Percentiles rank a stretch among this genome's conserved stretches.
Conservation (phyloP, 2,329 filamentous ascomycete genomes). For the Alternaria arborescens region DNA sequence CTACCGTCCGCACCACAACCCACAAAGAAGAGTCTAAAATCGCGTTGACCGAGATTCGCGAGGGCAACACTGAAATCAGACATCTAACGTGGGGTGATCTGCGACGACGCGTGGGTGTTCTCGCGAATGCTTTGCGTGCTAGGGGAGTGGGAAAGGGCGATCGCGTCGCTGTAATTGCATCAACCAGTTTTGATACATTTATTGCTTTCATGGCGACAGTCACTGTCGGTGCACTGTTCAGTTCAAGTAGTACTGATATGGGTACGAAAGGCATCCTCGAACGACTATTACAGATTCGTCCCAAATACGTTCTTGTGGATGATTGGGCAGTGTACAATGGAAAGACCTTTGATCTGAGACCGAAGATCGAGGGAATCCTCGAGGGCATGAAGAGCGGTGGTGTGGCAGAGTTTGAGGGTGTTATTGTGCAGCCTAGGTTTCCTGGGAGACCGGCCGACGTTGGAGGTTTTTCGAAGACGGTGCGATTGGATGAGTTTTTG, state of each 20-base stretch:
- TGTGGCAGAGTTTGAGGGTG: conserved; percentile 67
- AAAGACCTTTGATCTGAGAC: conserved; percentile 73
- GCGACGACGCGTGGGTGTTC: conserved; percentile 63
- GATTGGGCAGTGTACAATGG: conserved; percentile 83
- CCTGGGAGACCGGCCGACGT: conserved; percentile 65
- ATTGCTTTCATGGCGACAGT: conserved; percentile 74
- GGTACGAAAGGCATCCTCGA: conserved; percentile 80
- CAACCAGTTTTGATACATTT: conserved; percentile 78
- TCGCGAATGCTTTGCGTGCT: conserved; percentile 72
- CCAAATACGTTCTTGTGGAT: conserved; percentile 84
- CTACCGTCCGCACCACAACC: conserved; percentile 59
- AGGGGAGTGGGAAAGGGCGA: conserved; percentile 75
- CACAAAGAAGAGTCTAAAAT: conserved; percentile 76
- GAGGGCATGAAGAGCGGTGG: conserved; percentile 66
- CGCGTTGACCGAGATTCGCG: conserved; percentile 76
- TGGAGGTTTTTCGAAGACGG: conserved; percentile 59
- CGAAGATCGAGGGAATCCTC: conserved; percentile 75
- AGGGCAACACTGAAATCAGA: conserved; percentile 64
- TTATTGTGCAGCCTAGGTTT: conserved; percentile 75
- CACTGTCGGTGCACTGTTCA: conserved; percentile 78
- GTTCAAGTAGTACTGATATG: conserved; percentile 82
- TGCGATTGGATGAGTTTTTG: conserved; percentile 56
- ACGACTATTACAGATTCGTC: conserved; percentile 75
- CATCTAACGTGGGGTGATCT: conserved; percentile 74
- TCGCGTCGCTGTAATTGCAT: conserved; percentile 76